Percentiles rank a stretch among this genome's conserved stretches.
These are phyloP conservation scores for Botrytis deweyae DNA, from an alignment of 2,329 filamentous ascomycete species.

Conservation along the genomic window DNA sequence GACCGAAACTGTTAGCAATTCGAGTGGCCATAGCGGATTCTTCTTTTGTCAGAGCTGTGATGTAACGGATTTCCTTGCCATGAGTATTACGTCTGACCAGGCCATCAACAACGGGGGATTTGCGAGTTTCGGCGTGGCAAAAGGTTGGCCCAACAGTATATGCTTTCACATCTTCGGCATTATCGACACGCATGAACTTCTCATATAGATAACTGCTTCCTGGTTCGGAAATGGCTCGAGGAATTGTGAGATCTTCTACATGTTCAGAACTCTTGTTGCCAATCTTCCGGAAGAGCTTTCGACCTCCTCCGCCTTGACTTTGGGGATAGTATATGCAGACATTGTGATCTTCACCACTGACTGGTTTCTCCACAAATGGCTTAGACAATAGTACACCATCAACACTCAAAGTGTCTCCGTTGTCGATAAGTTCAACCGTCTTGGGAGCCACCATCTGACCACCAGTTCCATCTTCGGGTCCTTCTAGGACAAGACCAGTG, in stretches of 20 bases:
- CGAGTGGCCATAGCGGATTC: constrained; percentile 85
- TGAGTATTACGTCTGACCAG: constrained; percentile 94
- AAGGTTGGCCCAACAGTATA: constrained; percentile 93
- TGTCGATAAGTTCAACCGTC: constrained; percentile 82
- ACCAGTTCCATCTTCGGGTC: constrained; percentile 65
- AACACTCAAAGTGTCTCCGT: constrained; percentile 83
- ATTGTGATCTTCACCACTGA: constrained; percentile 98
- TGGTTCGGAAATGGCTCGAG: constrained; percentile 78
- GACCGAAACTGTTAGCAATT: constrained; percentile 89
- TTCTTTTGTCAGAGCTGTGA: constrained; percentile 77
- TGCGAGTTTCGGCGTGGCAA: constrained; percentile 95
- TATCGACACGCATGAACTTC: constrained; percentile 94
- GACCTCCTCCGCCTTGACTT: constrained; percentile 80
- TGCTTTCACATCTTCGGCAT: constrained; percentile 96
- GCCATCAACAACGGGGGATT: constrained; percentile 95
- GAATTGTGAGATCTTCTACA: constrained; percentile 71
- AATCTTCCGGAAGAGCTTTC: constrained; percentile 92
- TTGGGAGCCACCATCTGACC: constrained; percentile 52
- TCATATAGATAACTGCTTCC: constrained; percentile 92
- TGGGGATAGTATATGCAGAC: constrained; percentile 97
- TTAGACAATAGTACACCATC: constrained; percentile 82
- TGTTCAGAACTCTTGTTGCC: constrained; percentile 99
- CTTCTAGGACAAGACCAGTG: constrained; percentile 73
- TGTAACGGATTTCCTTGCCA: constrained; percentile 94
- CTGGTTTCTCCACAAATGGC: constrained; percentile 97